Base-by-base conservation (phyloP, 768 basidiomycete species). In the Cystobasidium tubakii region DNA sequence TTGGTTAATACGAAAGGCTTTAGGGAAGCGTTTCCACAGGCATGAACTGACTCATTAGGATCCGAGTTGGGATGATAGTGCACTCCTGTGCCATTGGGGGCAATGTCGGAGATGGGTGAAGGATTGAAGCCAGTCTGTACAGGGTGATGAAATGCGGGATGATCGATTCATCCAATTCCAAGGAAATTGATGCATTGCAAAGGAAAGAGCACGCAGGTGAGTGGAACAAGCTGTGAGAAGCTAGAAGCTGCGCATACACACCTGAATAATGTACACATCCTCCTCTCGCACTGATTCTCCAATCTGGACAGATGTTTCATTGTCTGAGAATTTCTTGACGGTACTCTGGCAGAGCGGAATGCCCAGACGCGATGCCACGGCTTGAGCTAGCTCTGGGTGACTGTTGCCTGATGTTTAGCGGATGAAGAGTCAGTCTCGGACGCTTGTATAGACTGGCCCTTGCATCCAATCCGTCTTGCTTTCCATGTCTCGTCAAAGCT, bases 191-290 rank as follows among this genome's bases (percentile, higher is more conserved):
- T 39, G 15, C 39, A 39, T 39, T 39, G 39, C 39, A 15, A 39
- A n/a, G n/a, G n/a, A n/a, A n/a, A n/a, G n/a, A n/a, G n/a, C n/a
- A n/a, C n/a, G n/a, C n/a, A n/a, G n/a, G n/a, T n/a, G n/a, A n/a
- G n/a, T n/a, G 42, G 42, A 17, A 42, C 17, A 42, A 42, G 42
- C 42, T 17, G 17, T 7, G 42, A 7, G 42, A 42, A 42, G 42
- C 42, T 17, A 21, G 46, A 50, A 50, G 46, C 21, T 21, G 10
- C 67, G 1, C 73, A 60, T 42, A 34, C 89, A 89, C 17, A 90
- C 89, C 83, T 99, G 96, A 81, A 99, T 87, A 84, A 99, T 96
- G 85, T 97, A 99, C 31, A 97, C 92, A 82, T 99, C 96, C 83
- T 93, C 93, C 82, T 98, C 95, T 57, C 96, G 89, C 55, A 99